A percentile compares a stretch with the other conserved stretches of the same genome.
Evolutionary conservation across 148 eudicot genomes (phyloP).

Genomic region (Oxyria digyna): DNA sequence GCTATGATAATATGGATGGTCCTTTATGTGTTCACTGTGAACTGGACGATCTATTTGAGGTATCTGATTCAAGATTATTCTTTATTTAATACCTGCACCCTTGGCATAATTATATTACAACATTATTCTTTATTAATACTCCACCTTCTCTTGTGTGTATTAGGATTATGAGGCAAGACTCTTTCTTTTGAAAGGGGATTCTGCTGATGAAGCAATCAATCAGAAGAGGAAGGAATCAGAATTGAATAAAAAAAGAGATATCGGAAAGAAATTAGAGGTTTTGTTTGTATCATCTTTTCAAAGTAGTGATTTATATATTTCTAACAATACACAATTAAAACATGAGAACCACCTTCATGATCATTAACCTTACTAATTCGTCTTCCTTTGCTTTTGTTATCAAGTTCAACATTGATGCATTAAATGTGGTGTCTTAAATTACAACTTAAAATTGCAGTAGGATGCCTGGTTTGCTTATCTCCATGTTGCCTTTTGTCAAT

Average conservation of each 20-base stretch:
- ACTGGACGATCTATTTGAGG: constrained; percentile 80
- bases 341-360: too few relatives aligned
- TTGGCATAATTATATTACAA: not conserved
- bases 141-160: not conserved
- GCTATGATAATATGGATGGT: constrained; percentile 57
- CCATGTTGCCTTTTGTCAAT: not conserved
- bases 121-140: not conserved
- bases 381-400: too few relatives aligned
- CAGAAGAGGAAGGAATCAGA: constrained; percentile 48
- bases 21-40: constrained; percentile 79
- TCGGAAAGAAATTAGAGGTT: constrained; percentile 57
- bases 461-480: not conserved
- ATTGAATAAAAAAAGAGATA: constrained; percentile 66
- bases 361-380: too few relatives aligned
- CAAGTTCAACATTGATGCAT: too few relatives aligned
- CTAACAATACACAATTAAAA: too few relatives aligned
- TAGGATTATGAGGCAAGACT: constrained; percentile 94
- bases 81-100: not conserved
- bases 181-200: constrained; percentile 58
- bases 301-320: too few relatives aligned
- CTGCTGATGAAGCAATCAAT: constrained; percentile 70
- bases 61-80: constrained; percentile 15
- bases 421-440: not conserved
- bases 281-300: constrained; percentile 5
- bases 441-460: not conserved